Conservation (phyloP, 1,139 yeast species). For the Candida buenavistaensis region DNA sequence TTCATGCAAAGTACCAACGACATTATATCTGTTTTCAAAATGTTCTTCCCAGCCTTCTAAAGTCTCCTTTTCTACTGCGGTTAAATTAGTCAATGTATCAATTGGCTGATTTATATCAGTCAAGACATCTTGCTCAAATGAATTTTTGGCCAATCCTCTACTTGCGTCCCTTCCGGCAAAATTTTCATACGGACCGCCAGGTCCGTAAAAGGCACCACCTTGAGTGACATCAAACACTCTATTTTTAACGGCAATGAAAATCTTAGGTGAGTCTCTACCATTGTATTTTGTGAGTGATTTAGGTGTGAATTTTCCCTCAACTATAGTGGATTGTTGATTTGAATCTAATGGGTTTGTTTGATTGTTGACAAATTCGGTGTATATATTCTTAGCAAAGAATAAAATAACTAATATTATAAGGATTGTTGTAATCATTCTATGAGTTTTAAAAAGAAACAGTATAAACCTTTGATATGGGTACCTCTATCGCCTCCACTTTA, state of each 20-base stretch:
- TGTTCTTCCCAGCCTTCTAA: slow-evolving; percentile 85
- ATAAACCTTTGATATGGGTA: no score
- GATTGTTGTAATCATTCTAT: slow-evolving; percentile 29
- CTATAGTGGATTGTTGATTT: slow-evolving; percentile 49
- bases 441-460: no score
- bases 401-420: slow-evolving; percentile 23
- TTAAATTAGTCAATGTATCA: slow-evolving; percentile 65
- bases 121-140: slow-evolving; percentile 68
- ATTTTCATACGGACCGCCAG: slow-evolving; percentile 92
- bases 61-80: slow-evolving; percentile 61
- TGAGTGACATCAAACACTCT: slow-evolving; percentile 81
- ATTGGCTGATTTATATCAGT: slow-evolving; percentile 68
- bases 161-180: slow-evolving; percentile 98
- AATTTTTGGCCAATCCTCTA: slow-evolving; percentile 86
- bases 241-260: slow-evolving; percentile 81
- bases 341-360: slow-evolving; percentile 18
- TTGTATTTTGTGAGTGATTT: slow-evolving; percentile 68
- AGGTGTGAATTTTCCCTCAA: slow-evolving; percentile 83
- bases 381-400: slow-evolving; percentile 24
- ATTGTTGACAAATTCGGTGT: slow-evolving; percentile 19
- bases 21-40: slow-evolving; percentile 74
- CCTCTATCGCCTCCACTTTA: no score
- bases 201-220: slow-evolving; percentile 90
- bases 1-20: slow-evolving; percentile 57
- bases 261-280: slow-evolving; percentile 76